Base-by-base conservation (phyloP, 345 rosid genomes). In the Cardiospermum halicacabum region DNA sequence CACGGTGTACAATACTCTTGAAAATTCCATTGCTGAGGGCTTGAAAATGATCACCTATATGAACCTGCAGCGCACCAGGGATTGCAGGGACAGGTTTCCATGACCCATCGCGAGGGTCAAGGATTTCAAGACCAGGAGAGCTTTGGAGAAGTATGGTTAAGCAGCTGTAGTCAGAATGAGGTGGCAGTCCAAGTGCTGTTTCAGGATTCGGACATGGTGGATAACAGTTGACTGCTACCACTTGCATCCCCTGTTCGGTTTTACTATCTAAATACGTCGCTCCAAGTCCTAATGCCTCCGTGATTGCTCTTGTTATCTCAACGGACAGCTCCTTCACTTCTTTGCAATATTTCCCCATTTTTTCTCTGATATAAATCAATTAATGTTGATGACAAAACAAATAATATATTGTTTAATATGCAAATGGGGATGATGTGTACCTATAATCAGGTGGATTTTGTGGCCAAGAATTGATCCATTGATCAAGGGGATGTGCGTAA, bases 141-240 rank as follows among this genome's bases (percentile, higher is more conserved):
- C 65, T 78, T 66, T 83, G 89, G 56, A 82, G 76, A 67, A 83
- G 60, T 30, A 88, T 72, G 68, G 87, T 86, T 30, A 82, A 51
- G 73, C 86, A 83, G 40, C 77, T 80, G 74, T 84, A 82, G 73
- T 91, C 91, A 1, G 87, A 80, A 62, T 91, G 93, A 0, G 91
- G 88, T 0, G 87, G 86, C 55, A 86, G 60, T 6, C 92, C 89
- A 4, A 86, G 67, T 0, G 83, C 69, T 26, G 56, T 18, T 5
- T 68, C 65, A 9, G 89, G 85, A 18, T 56, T 56, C 1, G 96
- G 88, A 73, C 93, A 78, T 0, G 83, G 82, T 7, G 91, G 89
- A 57, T 84, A 80, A 64, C 88, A 80, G 61, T 88, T 83, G 4
- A 77, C 78, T 0, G 82, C 81, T 71, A 78, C 71, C 24, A 83